A percentile compares a stretch with the other conserved stretches of the same genome.
Evolutionary conservation across 306 rosid species (phyloP).

Genomic region (Trifolium pratense): DNA sequence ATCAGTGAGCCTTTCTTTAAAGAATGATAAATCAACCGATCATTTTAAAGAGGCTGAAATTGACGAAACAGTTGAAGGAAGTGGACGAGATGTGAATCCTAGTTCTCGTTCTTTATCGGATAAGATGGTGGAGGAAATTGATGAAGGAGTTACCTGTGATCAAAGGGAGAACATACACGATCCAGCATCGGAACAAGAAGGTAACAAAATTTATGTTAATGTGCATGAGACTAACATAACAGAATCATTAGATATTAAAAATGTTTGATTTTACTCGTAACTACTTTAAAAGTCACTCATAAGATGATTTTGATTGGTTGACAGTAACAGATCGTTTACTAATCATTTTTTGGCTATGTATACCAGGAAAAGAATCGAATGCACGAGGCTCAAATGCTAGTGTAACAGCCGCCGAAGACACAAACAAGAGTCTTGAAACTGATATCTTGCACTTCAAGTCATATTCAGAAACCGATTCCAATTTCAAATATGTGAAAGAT

Average conservation of each 20-base stretch:
- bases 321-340: not conserved
- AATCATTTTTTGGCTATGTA: constrained; percentile 21
- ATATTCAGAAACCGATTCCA: constrained; percentile 41
- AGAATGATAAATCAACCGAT: constrained; percentile 40
- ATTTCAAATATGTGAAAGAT: constrained; percentile 63
- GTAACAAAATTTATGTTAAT: constrained; percentile 49
- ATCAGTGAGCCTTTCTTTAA: constrained; percentile 40
- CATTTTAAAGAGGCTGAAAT: constrained; percentile 46
- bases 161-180: not conserved
- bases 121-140: constrained; percentile 32
- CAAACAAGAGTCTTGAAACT: constrained; percentile 28
- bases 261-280: not conserved
- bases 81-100: constrained; percentile 35
- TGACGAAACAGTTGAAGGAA: constrained; percentile 41
- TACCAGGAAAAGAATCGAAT: constrained; percentile 46
- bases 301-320: not conserved
- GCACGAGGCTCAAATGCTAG: constrained; percentile 3
- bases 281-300: not conserved
- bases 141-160: constrained; percentile 36
- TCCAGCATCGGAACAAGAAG: constrained; percentile 49
- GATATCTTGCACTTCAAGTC: constrained; percentile 30
- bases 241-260: not conserved
- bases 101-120: constrained; percentile 34
- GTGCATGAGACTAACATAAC: constrained; percentile 3
- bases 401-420: constrained; percentile 35